A percentile compares a stretch with the other conserved stretches of the same genome.
Evolutionary conservation across 176 grass and related monocot genomes (phyloP).

Genomic region (Aegilops tauschii): DNA sequence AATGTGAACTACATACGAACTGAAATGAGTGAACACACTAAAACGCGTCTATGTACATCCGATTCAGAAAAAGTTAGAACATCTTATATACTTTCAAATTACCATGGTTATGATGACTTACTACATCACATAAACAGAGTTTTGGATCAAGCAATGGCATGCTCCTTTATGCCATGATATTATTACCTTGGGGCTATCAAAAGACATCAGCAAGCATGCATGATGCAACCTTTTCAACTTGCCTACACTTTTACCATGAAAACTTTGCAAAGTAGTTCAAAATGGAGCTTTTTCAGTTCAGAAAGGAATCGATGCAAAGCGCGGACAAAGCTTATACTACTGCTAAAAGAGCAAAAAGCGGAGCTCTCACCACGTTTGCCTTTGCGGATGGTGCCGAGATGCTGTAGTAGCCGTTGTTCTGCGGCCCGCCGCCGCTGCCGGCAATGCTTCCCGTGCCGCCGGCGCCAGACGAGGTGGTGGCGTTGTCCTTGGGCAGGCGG

Average conservation of each 20-base stretch:
- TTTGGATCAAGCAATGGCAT: background rate
- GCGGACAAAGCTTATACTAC: background rate
- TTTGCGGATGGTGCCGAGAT: conserved; percentile 35
- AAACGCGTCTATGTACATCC: too few relatives aligned
- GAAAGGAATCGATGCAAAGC: background rate
- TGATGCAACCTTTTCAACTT: background rate
- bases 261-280: background rate
- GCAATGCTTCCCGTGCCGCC: conserved; percentile 29
- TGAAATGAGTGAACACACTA: too few relatives aligned
- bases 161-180: background rate
- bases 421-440: background rate
- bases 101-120: too few relatives aligned
- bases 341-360: background rate
- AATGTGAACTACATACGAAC: too few relatives aligned
- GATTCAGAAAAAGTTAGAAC: too few relatives aligned
- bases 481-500: conserved; percentile 40
- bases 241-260: background rate
- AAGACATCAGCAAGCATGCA: background rate
- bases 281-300: background rate
- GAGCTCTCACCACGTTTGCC: conserved; percentile 5
- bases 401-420: conserved; percentile 54
- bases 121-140: background rate
- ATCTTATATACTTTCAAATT: background rate
- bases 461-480: conserved; percentile 13
- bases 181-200: background rate